Conservation (phyloP, 768 basidiomycete species). For the Auricularia cornea region DNA sequence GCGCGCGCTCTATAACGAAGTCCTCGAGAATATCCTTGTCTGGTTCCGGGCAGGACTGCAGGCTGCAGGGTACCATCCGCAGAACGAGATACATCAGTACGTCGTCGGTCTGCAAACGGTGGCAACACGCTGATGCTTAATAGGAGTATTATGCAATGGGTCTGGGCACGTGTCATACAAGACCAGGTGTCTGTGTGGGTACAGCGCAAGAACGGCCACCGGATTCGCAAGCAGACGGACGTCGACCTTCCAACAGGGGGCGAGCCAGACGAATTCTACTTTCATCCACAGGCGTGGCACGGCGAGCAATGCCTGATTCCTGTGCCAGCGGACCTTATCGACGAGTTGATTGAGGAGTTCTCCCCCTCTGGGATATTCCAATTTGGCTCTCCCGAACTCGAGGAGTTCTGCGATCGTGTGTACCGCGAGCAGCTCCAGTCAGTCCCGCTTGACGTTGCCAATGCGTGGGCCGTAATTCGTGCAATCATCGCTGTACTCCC, state of each 20-base stretch:
- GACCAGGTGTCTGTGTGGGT: neutral
- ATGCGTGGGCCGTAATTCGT: neutral
- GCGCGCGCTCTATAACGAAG: neutral
- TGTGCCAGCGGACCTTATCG: neutral
- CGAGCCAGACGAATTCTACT: conserved; percentile 1
- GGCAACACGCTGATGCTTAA: neutral
- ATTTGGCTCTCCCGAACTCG: neutral
- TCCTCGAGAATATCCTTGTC: neutral
- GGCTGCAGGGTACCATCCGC: neutral
- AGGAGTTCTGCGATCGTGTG: neutral
- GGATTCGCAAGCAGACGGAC: neutral
- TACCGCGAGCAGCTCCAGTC: neutral
- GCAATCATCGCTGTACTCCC: neutral
- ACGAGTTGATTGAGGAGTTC: neutral
- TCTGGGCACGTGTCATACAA: neutral
- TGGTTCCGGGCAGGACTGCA: neutral
- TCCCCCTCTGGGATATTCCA: neutral
- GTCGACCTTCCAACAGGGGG: neutral
- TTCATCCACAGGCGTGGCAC: neutral
- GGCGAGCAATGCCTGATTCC: neutral
- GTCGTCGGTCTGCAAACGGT: neutral
- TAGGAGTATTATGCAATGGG: neutral
- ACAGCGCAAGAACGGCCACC: neutral
- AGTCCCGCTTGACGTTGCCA: neutral
- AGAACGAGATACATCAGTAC: neutral